Evolutionary conservation across 192 early-diverging fungal genomes (phyloP), one percentile per base, ranked within the genome.

Genomic region (Backusella luteola): DNA sequence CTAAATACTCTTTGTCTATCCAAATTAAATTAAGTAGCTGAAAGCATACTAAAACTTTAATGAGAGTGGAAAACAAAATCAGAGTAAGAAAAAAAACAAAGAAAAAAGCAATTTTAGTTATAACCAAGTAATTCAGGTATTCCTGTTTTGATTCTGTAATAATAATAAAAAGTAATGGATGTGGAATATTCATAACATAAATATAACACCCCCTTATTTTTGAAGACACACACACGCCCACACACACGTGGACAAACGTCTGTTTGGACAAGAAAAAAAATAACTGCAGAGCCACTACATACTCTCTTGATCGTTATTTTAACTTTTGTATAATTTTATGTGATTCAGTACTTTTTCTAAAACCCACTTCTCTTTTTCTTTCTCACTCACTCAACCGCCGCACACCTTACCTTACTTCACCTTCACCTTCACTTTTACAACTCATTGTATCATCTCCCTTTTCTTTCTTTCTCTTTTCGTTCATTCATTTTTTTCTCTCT

Each of bases 171-270:
- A 63, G 56, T 63, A 63, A 29, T 63, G 26, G 56, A 63, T 26
- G 56, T 29, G 56, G 23, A 59, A 8, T 56, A 56, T 56, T 21
- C 52, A 67, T 34, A 67, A 67, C 34, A 35, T 35, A 68, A 68
- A 36, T 68, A 34, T 39, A 39, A 3, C 17, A 17, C 35, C 29
- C 35, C 35, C 29, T 14, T 63, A 35, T 35, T 67, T 67, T 67
- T 34, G 14, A 66, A 26, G n/a, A 46, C 69, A 66, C 14, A 17
- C 14, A 29, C 26, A 29, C 29, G 29, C 29, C 29, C 5, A 17
- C 4, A 39, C 29, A 49, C 70, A 71, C 70, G 70, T 71, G 70
- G 70, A 71, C 70, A 71, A 69, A 49, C 70, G 44, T 71, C 70
- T 71, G 26, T 71, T 71, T 44, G 70, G 39, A 39, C 9, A 23